Conservation (phyloP, 108 stramenopile genomes). For the Schizochytrium sp. region DNA sequence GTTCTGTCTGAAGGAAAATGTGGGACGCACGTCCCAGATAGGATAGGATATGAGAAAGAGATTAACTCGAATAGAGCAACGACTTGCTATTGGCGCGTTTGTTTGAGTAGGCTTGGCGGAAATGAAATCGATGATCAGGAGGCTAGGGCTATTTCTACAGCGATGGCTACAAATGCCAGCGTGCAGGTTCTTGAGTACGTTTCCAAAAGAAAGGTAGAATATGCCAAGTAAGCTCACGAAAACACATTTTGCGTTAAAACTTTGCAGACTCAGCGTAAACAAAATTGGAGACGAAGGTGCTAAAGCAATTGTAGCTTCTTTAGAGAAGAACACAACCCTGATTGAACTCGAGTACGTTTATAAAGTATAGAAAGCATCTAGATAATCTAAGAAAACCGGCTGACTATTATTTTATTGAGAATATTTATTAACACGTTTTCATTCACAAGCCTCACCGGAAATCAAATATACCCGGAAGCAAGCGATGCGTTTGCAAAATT, state of each 20-base stretch:
- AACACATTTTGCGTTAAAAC: not conserved
- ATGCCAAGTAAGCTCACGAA: not conserved
- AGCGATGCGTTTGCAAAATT: not conserved
- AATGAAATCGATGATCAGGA: not conserved
- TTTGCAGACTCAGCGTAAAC: not conserved
- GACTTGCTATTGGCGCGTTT: too few species aligned
- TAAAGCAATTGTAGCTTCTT: not conserved
- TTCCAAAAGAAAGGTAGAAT: not conserved
- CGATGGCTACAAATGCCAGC: not conserved
- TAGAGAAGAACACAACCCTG: constrained; percentile 4
- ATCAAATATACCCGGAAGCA: constrained; percentile 13
- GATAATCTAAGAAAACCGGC: too few species aligned
- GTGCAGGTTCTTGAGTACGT: constrained; percentile 48
- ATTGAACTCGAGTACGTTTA: constrained; percentile 9
- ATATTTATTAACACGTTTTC: too few species aligned
- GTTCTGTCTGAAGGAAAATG: not conserved
- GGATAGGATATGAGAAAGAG: not conserved
- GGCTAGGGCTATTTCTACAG: not conserved
- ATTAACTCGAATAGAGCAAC: too few species aligned
- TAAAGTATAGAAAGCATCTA: not conserved
- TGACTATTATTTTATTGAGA: too few species aligned
- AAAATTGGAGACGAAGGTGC: constrained; percentile 27
- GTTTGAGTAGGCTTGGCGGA: not conserved
- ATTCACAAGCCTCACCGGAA: not conserved
- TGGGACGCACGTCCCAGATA: not conserved